phyloP scores from a whole-genome alignment of 805 yeast species.

The Scheffersomyces ergatensis region DNA sequence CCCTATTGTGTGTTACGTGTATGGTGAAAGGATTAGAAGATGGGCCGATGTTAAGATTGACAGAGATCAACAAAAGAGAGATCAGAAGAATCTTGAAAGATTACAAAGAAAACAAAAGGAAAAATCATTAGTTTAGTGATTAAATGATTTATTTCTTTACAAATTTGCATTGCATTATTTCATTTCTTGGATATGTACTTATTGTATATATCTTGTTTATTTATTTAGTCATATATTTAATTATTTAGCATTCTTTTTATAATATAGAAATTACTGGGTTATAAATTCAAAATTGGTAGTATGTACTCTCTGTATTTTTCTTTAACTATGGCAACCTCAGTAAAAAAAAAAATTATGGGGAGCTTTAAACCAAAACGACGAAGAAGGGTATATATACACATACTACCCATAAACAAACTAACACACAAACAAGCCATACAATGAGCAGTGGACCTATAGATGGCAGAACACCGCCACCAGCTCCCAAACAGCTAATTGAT shows the following conservation, averaged over 20 bases:
- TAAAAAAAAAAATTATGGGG: too few relatives aligned
- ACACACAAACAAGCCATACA: too few relatives aligned
- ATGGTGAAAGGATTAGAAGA: constrained; percentile 33
- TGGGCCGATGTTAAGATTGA: constrained; percentile 32
- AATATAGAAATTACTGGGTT: neutral
- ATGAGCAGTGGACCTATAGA: too few relatives aligned
- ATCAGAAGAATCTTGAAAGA: constrained; percentile 16
- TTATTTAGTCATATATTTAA: too few relatives aligned
- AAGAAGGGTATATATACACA: too few relatives aligned
- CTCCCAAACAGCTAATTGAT: neutral
- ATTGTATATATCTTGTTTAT: neutral
- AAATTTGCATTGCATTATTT: neutral
- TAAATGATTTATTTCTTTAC: too few relatives aligned
- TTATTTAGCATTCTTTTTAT: neutral
- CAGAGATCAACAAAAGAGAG: constrained; percentile 18
- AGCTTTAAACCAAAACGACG: too few relatives aligned
- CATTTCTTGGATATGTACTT: neutral
- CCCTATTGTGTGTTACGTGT: constrained; percentile 32
- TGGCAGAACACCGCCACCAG: too few relatives aligned
- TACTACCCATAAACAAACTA: too few relatives aligned
- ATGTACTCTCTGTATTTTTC: too few relatives aligned
- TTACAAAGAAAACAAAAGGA: constrained; percentile 8
- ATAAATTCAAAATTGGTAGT: too few relatives aligned
- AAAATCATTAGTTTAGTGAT: neutral
- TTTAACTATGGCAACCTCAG: too few relatives aligned